Percentiles rank a stretch among this genome's conserved stretches.
phyloP scores from a whole-genome alignment of 108 stramenopile genomes.

The Fragilaria crotonensis region DNA sequence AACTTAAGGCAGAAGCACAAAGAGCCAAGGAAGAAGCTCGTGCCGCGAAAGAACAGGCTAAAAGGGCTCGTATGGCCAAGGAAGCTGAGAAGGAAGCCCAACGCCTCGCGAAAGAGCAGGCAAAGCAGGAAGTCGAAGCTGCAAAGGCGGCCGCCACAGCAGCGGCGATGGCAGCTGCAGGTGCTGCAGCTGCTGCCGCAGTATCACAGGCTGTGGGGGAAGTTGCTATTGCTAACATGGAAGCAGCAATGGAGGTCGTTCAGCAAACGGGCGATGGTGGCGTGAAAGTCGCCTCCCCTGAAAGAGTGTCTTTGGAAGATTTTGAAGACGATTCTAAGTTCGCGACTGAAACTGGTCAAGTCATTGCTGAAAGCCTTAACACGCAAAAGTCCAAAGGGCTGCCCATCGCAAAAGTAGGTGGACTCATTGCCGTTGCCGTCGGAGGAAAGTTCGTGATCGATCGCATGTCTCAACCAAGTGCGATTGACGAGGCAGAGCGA shows the following conservation, averaged over 20 bases:
- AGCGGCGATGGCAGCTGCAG: slow-evolving; percentile 20
- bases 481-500: slow-evolving; percentile 50
- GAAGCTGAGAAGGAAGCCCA: too few relatives aligned
- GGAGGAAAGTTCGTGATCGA: slow-evolving; percentile 63
- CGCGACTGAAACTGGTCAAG: too few relatives aligned
- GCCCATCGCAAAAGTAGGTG: slow-evolving; percentile 34
- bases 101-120: too few relatives aligned
- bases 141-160: slow-evolving; percentile 23
- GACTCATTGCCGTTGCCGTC: slow-evolving; percentile 38
- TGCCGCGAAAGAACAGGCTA: slow-evolving; percentile 24
- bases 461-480: slow-evolving; percentile 33
- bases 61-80: too few relatives aligned
- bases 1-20: slow-evolving; percentile 19
- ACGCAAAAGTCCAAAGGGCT: slow-evolving; percentile 12
- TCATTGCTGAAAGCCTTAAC: too few relatives aligned
- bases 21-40: slow-evolving; percentile 15
- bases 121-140: slow-evolving; percentile 25
- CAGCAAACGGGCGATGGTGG: too few relatives aligned
- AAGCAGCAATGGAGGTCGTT: too few relatives aligned
- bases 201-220: slow-evolving; percentile 5
- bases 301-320: too few relatives aligned
- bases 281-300: too few relatives aligned
- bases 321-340: too few relatives aligned
- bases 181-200: slow-evolving; percentile 7
- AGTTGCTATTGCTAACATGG: too few relatives aligned